These are phyloP conservation scores for Talaromyces sp. DNA, from an alignment of 2,329 filamentous ascomycete species.

Conservation along the genomic window DNA sequence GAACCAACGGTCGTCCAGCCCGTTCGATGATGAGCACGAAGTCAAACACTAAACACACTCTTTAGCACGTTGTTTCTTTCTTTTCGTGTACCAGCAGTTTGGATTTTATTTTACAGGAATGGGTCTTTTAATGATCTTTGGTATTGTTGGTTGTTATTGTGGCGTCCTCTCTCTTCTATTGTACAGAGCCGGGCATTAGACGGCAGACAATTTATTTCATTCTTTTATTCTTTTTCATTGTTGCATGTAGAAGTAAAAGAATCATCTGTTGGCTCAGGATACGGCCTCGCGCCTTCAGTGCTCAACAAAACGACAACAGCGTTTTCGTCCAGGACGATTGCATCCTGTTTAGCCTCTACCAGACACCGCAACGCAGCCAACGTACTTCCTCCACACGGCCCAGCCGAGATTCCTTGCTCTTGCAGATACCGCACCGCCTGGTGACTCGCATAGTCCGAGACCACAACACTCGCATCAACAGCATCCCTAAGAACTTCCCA, in stretches of 20 bases:
- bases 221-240: not conserved
- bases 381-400: slow-evolving; percentile 59
- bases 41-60: slow-evolving; percentile 7
- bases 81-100: not conserved
- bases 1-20: slow-evolving; percentile 7
- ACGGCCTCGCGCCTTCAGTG: slow-evolving; percentile 59
- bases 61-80: not conserved
- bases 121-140: not conserved
- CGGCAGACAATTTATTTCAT: not conserved
- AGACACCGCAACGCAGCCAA: slow-evolving; percentile 52
- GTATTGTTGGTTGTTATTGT: not conserved
- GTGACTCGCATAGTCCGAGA: slow-evolving; percentile 61
- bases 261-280: slow-evolving; percentile 42
- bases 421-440: slow-evolving; percentile 52
- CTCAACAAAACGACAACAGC: slow-evolving; percentile 61
- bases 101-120: not conserved
- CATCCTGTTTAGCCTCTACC: slow-evolving; percentile 23
- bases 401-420: slow-evolving; percentile 43
- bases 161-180: not conserved
- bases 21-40: slow-evolving; percentile 13
- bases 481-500: slow-evolving; percentile 57
- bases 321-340: slow-evolving; percentile 33
- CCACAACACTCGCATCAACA: slow-evolving; percentile 56
- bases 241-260: slow-evolving; percentile 14
- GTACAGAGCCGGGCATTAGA: not conserved